Evolutionary conservation across 2,329 filamentous ascomycete species (phyloP).

Genomic region (Teratosphaeria nubilosa): DNA sequence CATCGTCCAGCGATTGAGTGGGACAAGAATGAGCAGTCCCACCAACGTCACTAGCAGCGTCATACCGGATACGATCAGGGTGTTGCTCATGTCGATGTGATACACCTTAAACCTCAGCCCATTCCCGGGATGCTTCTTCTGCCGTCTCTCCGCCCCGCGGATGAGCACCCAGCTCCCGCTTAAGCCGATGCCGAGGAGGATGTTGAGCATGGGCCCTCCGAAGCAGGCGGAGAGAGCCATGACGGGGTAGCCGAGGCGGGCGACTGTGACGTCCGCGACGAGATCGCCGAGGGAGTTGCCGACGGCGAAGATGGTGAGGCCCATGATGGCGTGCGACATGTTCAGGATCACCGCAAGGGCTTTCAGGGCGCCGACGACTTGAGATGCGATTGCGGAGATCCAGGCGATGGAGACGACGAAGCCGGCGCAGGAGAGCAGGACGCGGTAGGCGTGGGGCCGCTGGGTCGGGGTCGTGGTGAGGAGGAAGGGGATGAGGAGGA

Average conservation of each 20-base stretch:
- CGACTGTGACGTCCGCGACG: conserved; percentile 89
- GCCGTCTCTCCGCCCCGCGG: conserved; percentile 53
- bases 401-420: conserved; percentile 88
- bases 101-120: conserved; percentile 65
- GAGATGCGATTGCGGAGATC: conserved; percentile 91
- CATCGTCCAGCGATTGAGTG: conserved; percentile 77
- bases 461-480: conserved; percentile 56
- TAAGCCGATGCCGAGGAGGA: conserved; percentile 86
- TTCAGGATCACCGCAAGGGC: conserved; percentile 81
- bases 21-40: conserved; percentile 68
- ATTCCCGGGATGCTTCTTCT: conserved; percentile 56
- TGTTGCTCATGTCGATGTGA: conserved; percentile 71
- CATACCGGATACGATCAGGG: conserved; percentile 74
- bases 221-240: conserved; percentile 95
- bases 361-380: conserved; percentile 92
- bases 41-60: conserved; percentile 73
- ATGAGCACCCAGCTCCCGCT: conserved; percentile 83
- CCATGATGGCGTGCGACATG: conserved; percentile 90
- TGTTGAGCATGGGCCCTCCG: conserved; percentile 97
- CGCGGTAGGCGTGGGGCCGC: conserved; percentile 59
- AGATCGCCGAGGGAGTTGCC: conserved; percentile 92
- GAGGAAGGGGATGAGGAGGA: conserved; percentile 57
- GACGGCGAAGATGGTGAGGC: conserved; percentile 90
- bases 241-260: conserved; percentile 84
- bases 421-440: conserved; percentile 74